Conservation (phyloP, 2,329 filamentous ascomycete species). For the Scedosporium apiospermum region DNA sequence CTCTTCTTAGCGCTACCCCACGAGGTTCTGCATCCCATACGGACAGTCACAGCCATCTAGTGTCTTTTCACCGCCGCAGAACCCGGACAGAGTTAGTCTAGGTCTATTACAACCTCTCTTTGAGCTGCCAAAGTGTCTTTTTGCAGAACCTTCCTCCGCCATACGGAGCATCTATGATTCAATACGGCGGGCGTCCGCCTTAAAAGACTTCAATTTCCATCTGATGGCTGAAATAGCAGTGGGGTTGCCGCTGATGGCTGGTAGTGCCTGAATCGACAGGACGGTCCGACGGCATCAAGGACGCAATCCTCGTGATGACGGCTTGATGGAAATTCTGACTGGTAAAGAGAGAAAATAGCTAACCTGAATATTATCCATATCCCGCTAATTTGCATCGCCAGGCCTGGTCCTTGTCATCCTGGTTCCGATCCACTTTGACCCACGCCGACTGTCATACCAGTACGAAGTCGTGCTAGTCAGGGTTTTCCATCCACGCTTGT, state of each 20-base stretch:
- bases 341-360: background rate
- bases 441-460: background rate
- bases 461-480: background rate
- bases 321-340: background rate
- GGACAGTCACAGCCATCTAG: too few species aligned
- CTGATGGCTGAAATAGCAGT: background rate
- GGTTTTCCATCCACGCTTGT: background rate
- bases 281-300: background rate
- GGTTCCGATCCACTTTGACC: constrained; percentile 9
- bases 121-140: too few species aligned
- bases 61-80: too few species aligned
- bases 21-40: too few species aligned
- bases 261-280: background rate
- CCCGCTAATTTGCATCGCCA: constrained; percentile 9
- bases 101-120: too few species aligned
- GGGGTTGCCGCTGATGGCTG: background rate
- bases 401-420: constrained; percentile 8
- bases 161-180: too few species aligned
- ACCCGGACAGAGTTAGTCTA: too few species aligned
- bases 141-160: too few species aligned
- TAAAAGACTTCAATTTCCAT: too few species aligned
- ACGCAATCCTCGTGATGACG: background rate
- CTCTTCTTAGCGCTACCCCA: too few species aligned
- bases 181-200: too few species aligned
- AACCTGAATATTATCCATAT: constrained; percentile 11